Evolutionary conservation across 352 stramenopile species (phyloP), one percentile per base, ranked within the genome.

Genomic region (Phytophthora cactorum): DNA sequence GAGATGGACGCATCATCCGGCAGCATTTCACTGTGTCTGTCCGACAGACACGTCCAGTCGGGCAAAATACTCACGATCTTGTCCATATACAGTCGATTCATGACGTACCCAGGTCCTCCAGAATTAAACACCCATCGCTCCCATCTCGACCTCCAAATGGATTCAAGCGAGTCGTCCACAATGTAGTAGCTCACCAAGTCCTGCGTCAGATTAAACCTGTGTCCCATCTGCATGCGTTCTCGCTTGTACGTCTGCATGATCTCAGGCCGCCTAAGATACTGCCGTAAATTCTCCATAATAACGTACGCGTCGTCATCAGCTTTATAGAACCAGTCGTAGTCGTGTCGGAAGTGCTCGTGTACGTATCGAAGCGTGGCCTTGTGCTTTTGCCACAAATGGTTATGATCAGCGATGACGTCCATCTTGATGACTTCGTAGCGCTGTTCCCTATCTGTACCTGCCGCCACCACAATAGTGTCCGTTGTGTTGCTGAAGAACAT

Each of bases 311-410:
- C 87, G 67, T 95, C 87, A 52, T 95, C 87, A 1, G 81, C 79
- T 60, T 95, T 95, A 74, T 95, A 95, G 60, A 95, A 93, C 87
- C 87, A 95, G 72, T 95, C 84, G 54, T 81, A 95, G 25, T 87
- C 83, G 70, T 95, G 78, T 3, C 84, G 87, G 50, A 88, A 93
- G 66, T 82, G 69, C 36, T 82, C 47, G 70, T 92, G 79, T 22
- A 92, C 80, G 61, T 93, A 92, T 31, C 76, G 68, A 27, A 95
- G 66, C 46, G 74, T 92, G 17, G 72, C 79, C 63, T 92, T 93
- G 72, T 92, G 83, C 74, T 95, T 95, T 59, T 91, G 84, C 84
- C 85, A 93, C 41, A 95, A 60, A 58, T 95, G 84, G 60, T 95
- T 89, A 61, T 95, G 84, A 63, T 93, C 85, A 0, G 84, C 81